A percentile compares a stretch with the other conserved stretches of the same genome.
phyloP scores from a whole-genome alignment of 495 filamentous ascomycete species.

The Darksidea phi region DNA sequence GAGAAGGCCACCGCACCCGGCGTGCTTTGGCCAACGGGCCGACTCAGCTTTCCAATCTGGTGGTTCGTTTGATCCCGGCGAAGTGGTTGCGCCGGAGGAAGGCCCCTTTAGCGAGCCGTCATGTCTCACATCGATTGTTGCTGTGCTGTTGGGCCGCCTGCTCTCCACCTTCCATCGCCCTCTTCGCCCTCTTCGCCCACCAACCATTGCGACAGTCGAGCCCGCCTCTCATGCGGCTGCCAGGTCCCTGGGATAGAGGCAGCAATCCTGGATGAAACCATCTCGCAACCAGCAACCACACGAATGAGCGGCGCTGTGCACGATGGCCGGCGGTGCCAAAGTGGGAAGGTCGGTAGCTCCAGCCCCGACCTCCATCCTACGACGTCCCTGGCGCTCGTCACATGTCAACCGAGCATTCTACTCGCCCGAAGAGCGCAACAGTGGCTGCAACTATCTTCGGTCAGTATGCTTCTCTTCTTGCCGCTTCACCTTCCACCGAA shows the following conservation, averaged over 20 bases:
- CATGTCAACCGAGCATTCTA: constrained; percentile 1
- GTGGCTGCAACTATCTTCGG: neutral
- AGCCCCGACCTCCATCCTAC: neutral
- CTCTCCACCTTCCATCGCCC: neutral
- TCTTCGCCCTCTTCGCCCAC: too few species aligned
- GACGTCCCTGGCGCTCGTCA: neutral
- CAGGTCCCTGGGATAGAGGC: too few species aligned
- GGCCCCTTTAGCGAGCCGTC: constrained; percentile 4
- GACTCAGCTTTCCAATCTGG: constrained; percentile 3
- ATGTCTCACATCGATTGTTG: constrained; percentile 16
- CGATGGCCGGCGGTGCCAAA: neutral
- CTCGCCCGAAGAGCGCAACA: neutral
- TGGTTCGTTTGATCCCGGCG: constrained; percentile 2
- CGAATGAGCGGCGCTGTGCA: neutral
- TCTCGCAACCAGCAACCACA: neutral
- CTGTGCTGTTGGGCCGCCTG: neutral
- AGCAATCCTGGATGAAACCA: neutral
- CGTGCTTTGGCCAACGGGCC: constrained; percentile 10
- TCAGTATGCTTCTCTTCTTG: neutral
- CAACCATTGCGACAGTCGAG: too few species aligned
- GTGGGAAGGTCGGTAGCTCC: neutral
- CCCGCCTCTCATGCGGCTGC: too few species aligned
- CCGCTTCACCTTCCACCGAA: neutral
- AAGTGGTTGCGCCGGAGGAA: constrained; percentile 6
- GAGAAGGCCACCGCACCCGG: too few species aligned